Percentiles rank a stretch among this genome's conserved stretches.
Conservation (phyloP, 345 rosid species). For the Viola odorata region DNA sequence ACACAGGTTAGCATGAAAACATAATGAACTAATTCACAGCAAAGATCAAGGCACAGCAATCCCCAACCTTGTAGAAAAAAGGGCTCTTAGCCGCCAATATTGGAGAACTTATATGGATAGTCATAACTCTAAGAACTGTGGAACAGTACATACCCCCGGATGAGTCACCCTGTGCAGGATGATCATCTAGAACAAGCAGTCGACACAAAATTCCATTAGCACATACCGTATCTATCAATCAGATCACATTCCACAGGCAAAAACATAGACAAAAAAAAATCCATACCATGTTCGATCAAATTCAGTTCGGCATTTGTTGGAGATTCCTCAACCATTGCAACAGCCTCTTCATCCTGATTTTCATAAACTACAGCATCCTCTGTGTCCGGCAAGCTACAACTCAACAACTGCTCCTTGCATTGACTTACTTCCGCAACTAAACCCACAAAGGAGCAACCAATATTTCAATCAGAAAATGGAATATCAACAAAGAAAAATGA, state of each 20-base stretch:
- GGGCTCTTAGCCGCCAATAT: slow-evolving; percentile 78
- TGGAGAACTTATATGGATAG: slow-evolving; percentile 65
- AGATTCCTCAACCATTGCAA: slow-evolving; percentile 53
- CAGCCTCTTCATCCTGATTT: slow-evolving; percentile 53
- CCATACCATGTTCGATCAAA: slow-evolving; percentile 29
- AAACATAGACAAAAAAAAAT: neutral
- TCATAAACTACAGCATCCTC: slow-evolving; percentile 47
- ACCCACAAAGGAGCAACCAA: neutral
- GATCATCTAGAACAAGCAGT: slow-evolving; percentile 31
- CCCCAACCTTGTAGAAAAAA: slow-evolving; percentile 64
- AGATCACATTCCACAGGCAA: neutral
- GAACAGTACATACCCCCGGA: slow-evolving; percentile 35
- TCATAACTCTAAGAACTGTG: slow-evolving; percentile 41
- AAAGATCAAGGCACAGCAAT: slow-evolving; percentile 3
- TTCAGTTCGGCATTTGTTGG: slow-evolving; percentile 29
- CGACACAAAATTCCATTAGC: slow-evolving; percentile 5
- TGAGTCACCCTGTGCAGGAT: slow-evolving; percentile 23
- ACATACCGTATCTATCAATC: neutral
- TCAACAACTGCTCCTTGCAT: slow-evolving; percentile 49
- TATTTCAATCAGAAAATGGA: slow-evolving; percentile 2
- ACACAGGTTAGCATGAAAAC: neutral
- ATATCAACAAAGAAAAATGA: neutral
- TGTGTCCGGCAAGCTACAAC: slow-evolving; percentile 43
- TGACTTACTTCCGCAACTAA: slow-evolving; percentile 36
- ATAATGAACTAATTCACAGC: slow-evolving; percentile 1